Evolutionary conservation across 1,139 yeast genomes (phyloP), one percentile per base, ranked within the genome.

Genomic region (Blastobotrys persicus): DNA sequence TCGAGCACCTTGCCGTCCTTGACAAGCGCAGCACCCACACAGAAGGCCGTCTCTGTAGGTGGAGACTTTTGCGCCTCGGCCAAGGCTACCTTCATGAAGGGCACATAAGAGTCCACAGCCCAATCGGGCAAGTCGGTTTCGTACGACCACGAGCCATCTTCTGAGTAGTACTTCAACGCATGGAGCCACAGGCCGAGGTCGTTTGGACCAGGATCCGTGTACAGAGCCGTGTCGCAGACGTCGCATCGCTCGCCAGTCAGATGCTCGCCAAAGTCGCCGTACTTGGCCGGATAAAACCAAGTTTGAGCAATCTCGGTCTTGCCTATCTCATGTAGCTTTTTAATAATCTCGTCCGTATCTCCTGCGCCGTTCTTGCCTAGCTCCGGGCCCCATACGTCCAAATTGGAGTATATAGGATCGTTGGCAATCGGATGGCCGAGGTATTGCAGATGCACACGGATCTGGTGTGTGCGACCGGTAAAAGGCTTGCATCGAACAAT

Each of bases 401-500:
- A 76, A 51, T 83, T 83, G 1, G 83, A 73, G 57, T 92, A 92
- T 0, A 92, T 77, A 0, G 98, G 98, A 66, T 92, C 98, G 65
- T 92, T 92, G 26, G 95, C 96, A 46, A 92, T 92, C 0, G 98
- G 96, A 59, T 79, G 80, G 0, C 97, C 96, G 23, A 92, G 62
- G 59, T 76, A 85, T 66, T 91, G 97, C 49, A 92, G 69, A 69
- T 92, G 98, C 0, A 92, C 96, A 48, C 98, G 72, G 46, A 92
- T 88, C 64, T 92, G 98, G 65, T 92, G 98, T 0, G 98, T 88
- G 60, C 98, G 75, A 0, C 98, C 98, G 0, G 98, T 91, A 16
- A 78, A 68, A 0, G 98, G 98, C 53, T 73, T 77, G 65, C 98
- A 91, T 51, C 82, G 76, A 2, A 92, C 96, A 33, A 92, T 74